Percentiles rank a stretch among this genome's conserved stretches.
Conservation (phyloP, 306 rosid genomes). For the Begonia masoniana region DNA sequence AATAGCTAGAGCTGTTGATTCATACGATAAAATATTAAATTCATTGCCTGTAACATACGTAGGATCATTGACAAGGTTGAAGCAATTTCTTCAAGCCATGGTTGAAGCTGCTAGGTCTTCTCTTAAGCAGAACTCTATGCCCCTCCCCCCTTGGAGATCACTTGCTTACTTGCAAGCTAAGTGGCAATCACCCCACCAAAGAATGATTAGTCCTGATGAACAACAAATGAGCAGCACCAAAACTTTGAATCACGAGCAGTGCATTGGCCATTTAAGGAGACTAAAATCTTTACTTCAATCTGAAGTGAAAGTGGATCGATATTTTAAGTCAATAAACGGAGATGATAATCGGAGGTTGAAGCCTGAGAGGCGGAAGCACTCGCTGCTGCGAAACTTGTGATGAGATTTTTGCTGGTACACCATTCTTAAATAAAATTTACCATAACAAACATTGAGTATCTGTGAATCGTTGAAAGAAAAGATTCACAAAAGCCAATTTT, state of each 20-base stretch:
- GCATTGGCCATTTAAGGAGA: conserved; percentile 64
- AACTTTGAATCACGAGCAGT: conserved; percentile 52
- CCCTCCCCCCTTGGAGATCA: conserved; percentile 94
- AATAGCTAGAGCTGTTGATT: conserved; percentile 91
- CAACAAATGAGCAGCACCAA: conserved; percentile 3
- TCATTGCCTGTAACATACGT: conserved; percentile 73
- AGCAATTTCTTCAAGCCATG: conserved; percentile 71
- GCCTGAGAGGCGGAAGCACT: conserved; percentile 49
- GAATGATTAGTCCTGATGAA: conserved; percentile 35
- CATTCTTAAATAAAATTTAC: too few relatives aligned
- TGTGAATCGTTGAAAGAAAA: too few relatives aligned
- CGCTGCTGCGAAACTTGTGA: conserved; percentile 37
- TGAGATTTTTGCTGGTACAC: too few relatives aligned
- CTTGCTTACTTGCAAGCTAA: conserved; percentile 76
- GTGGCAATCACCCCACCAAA: conserved; percentile 74
- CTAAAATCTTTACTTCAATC: conserved; percentile 65
- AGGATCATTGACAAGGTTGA: conserved; percentile 60
- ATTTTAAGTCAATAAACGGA: conserved; percentile 40
- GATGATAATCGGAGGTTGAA: conserved; percentile 57
- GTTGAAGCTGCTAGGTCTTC: conserved; percentile 80
- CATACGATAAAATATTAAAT: conserved; percentile 64
- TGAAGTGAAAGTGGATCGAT: conserved; percentile 51
- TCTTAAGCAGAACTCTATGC: conserved; percentile 91
- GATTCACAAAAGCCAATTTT: too few relatives aligned
- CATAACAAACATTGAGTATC: too few relatives aligned